Evolutionary conservation across 2,329 filamentous ascomycete genomes (phyloP), one percentile per base, ranked within the genome.

Genomic region (Dendryphion nanum): DNA sequence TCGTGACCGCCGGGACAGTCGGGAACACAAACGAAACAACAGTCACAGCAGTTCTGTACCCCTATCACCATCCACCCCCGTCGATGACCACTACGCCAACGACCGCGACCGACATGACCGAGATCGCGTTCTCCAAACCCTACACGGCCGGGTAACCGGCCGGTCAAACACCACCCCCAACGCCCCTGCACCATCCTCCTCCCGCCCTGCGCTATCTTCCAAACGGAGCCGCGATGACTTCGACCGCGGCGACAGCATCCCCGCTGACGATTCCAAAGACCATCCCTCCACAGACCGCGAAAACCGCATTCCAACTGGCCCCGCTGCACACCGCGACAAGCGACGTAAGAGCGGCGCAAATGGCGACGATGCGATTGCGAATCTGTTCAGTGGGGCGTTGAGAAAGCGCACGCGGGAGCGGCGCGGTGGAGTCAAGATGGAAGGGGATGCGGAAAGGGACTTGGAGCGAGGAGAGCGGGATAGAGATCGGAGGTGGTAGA

Each of bases 61-160:
- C 10, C 39, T 44, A 12, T 47, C 49, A 4, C 45, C 60, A 4
- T 41, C 43, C 10, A 49, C 50, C 4, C 38, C 50, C 8, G 32
- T 47, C 10, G 53, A 56, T 39, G 81, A 85, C 47, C 74, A 79
- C n/a, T 83, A 86, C 61, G 83, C 83, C 2, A 70, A 82, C 0
- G 84, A 88, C 62, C 79, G 84, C 16, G 59, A 59, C 16, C 56
- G 59, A 17, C 50, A 50, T 12, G 50, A 57, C 20, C 53, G 59
- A 17, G 52, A 51, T 12, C 50, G 57, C 18, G 26, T 26, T 6
- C 18, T 40, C 3, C 30, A 37, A 13, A 21, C 24, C 18, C 16
- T 33, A 6, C 38, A 41, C 18, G 18, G 15, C 14, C 38, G 38
- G 3, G 28, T 26, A 2, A 36, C 32, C 12, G 32, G 18, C 6